These are phyloP conservation scores for Phialocephala subalpina DNA, from an alignment of 2,329 filamentous ascomycete species.

Conservation along the genomic window DNA sequence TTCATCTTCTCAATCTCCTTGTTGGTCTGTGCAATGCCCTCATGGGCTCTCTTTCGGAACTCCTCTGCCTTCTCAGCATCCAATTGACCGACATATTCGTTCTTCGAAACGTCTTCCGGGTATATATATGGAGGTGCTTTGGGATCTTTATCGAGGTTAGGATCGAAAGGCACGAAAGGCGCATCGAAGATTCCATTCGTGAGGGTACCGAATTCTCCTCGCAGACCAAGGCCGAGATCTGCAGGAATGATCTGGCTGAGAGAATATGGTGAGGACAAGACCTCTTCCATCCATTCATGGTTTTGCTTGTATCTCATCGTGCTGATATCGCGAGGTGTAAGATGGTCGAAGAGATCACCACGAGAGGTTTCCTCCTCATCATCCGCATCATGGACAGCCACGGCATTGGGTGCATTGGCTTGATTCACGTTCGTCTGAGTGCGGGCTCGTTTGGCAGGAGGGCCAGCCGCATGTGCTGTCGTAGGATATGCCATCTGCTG, in stretches of 20 bases:
- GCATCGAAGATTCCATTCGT: constrained; percentile 87
- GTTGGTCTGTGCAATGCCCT: constrained; percentile 76
- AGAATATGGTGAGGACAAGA: constrained; percentile 88
- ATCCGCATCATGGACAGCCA: constrained; percentile 57
- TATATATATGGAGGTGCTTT: too few relatives aligned
- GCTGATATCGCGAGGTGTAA: constrained; percentile 90
- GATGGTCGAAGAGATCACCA: constrained; percentile 88
- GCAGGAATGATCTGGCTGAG: constrained; percentile 86
- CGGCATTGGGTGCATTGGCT: constrained; percentile 28
- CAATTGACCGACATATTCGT: constrained; percentile 71
- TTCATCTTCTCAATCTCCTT: constrained; percentile 88
- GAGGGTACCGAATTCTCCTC: constrained; percentile 81
- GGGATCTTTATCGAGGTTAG: too few relatives aligned
- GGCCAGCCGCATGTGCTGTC: constrained; percentile 52
- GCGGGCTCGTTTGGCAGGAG: constrained; percentile 61
- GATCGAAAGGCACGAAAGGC: constrained; percentile 54
- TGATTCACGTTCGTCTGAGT: constrained; percentile 35
- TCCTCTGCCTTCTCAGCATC: constrained; percentile 81
- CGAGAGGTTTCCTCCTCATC: constrained; percentile 90
- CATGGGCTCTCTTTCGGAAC: constrained; percentile 80
- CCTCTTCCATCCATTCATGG: constrained; percentile 99
- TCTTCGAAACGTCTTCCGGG: constrained; percentile 54
- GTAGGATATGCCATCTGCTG: constrained; percentile 70
- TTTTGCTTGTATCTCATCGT: constrained; percentile 89
- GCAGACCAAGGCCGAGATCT: constrained; percentile 85